Evolutionary conservation across 352 stramenopile species (phyloP).

Genomic region (Peronospora destructor): DNA sequence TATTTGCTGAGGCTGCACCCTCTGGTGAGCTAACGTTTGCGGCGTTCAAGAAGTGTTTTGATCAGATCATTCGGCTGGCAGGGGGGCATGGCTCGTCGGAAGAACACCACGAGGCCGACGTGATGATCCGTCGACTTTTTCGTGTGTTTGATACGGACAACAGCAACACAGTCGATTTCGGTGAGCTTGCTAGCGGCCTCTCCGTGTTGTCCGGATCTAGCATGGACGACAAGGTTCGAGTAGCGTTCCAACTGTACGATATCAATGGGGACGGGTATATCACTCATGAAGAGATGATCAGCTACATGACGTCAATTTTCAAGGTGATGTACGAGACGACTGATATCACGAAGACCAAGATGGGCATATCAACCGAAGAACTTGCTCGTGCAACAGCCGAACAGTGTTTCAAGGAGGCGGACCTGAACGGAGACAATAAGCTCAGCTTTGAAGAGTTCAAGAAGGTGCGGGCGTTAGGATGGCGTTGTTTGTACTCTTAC

Average conservation of each 20-base stretch:
- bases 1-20: conserved; percentile 77
- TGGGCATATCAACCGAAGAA: conserved; percentile 68
- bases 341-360: conserved; percentile 63
- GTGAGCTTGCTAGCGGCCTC: conserved; percentile 76
- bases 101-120: conserved; percentile 68
- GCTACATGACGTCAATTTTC: conserved; percentile 86
- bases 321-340: conserved; percentile 88
- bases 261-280: conserved; percentile 83
- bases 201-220: conserved; percentile 78
- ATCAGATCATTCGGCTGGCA: conserved; percentile 80
- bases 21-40: conserved; percentile 71
- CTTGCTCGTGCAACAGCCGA: conserved; percentile 69
- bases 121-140: conserved; percentile 80
- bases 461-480: conserved; percentile 45
- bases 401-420: conserved; percentile 82
- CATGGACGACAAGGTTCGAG: conserved; percentile 83
- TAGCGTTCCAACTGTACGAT: conserved; percentile 82
- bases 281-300: conserved; percentile 81
- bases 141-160: conserved; percentile 79
- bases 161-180: conserved; percentile 83
- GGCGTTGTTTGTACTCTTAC: background rate
- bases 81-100: conserved; percentile 58
- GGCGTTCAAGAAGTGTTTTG: conserved; percentile 84
- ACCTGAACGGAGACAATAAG: conserved; percentile 79
- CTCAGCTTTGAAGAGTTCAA: conserved; percentile 88